phyloP scores from a whole-genome alignment of 192 early-diverging fungal species.

The Anaeromyces robustus region DNA sequence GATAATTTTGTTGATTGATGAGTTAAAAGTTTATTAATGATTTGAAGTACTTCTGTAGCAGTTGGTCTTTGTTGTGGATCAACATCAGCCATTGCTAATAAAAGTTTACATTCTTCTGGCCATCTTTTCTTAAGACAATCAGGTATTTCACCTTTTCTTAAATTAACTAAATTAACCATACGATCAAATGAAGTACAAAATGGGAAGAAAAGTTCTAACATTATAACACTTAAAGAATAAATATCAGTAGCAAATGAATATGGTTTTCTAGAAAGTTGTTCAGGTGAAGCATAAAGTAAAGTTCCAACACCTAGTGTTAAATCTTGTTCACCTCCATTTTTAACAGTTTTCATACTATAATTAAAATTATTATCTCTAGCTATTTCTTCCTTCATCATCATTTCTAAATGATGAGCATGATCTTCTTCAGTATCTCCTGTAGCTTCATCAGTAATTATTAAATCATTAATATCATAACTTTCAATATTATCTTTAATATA shows the following conservation, averaged over 20 bases:
- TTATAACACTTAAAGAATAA: slow-evolving; percentile 88
- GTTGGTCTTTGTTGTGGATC: background rate
- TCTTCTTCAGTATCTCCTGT: too few relatives aligned
- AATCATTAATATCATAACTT: background rate
- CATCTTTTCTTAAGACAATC: slow-evolving; percentile 43
- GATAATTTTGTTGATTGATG: background rate
- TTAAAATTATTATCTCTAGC: background rate
- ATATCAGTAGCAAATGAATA: slow-evolving; percentile 54
- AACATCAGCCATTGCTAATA: background rate
- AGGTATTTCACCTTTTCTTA: slow-evolving; percentile 49
- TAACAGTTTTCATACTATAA: background rate
- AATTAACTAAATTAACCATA: slow-evolving; percentile 36
- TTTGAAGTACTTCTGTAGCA: background rate
- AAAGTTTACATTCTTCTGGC: slow-evolving; percentile 41
- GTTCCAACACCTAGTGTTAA: slow-evolving; percentile 5
- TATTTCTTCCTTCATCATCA: background rate
- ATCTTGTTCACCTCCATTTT: background rate
- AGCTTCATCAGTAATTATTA: background rate
- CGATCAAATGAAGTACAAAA: slow-evolving; percentile 86
- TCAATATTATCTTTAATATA: background rate
- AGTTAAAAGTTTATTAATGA: background rate
- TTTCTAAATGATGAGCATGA: background rate
- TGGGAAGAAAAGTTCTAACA: slow-evolving; percentile 87
- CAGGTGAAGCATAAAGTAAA: slow-evolving; percentile 4
- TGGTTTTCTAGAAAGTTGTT: slow-evolving; percentile 5